A percentile compares a stretch with the other conserved stretches of the same genome.
Conservation (phyloP, 1,284 basidiomycete species). For the Trichosporon faecale region DNA sequence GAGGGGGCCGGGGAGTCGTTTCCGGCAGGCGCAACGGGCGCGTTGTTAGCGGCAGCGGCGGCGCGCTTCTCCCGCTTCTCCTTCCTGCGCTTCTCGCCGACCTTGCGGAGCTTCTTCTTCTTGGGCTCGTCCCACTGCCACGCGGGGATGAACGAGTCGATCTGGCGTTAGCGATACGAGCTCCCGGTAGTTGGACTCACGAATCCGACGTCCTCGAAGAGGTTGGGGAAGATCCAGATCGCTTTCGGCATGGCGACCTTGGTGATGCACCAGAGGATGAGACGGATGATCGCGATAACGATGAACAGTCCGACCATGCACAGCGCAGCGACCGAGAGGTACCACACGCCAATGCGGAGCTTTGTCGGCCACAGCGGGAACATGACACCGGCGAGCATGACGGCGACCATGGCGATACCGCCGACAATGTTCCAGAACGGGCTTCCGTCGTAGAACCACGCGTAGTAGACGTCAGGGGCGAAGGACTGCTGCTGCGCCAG, state of each 20-base stretch:
- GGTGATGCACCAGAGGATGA: conserved; percentile 95
- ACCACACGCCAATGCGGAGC: conserved; percentile 95
- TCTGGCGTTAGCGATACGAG: conserved; percentile 55
- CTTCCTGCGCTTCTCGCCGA: conserved; percentile 27
- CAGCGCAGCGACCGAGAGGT: conserved; percentile 82
- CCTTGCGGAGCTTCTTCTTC: conserved; percentile 66
- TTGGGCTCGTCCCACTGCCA: conserved; percentile 98
- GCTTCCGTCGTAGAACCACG: conserved; percentile 95
- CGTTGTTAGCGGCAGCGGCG: conserved; percentile 1
- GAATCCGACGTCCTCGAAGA: conserved; percentile 98
- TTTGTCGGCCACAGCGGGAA: conserved; percentile 96
- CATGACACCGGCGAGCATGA: conserved; percentile 97
- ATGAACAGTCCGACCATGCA: conserved; percentile 90
- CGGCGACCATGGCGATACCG: conserved; percentile 82
- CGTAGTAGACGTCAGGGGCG: conserved; percentile 71
- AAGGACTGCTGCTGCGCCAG: conserved; percentile 80
- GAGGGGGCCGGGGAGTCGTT: background rate
- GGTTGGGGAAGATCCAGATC: conserved; percentile 98
- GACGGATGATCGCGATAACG: conserved; percentile 80
- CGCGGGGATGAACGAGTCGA: conserved; percentile 94
- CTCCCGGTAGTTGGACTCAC: conserved; percentile 59
- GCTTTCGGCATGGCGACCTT: conserved; percentile 79
- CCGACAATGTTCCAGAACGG: conserved; percentile 93
- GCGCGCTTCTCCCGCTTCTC: conserved; percentile 24
- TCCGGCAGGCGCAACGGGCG: conserved; percentile 1